Conservation (phyloP, 192 early-diverging fungal genomes). For the Dissophora globulifera region DNA sequence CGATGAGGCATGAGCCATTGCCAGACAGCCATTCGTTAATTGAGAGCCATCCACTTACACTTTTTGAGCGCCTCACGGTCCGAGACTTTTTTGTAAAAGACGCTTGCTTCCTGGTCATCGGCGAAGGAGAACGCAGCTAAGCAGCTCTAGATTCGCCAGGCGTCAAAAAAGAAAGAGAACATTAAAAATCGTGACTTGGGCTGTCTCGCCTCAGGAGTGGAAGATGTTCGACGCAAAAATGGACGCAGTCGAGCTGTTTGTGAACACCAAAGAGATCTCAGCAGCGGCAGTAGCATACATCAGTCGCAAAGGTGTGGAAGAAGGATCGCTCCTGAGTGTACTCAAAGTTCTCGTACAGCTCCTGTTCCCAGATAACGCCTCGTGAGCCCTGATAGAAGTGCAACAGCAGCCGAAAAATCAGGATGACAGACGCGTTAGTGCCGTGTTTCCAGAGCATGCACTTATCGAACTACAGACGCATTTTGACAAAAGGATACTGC, state of each 20-base stretch:
- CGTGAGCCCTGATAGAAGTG: constrained; percentile 54
- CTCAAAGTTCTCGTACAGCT: constrained; percentile 79
- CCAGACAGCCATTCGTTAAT: too few species aligned
- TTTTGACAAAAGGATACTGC: not conserved
- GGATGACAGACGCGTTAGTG: too few species aligned
- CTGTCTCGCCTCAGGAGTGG: constrained; percentile 1
- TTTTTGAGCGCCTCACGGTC: constrained; percentile 58
- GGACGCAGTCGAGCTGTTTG: too few species aligned
- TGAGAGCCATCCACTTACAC: constrained; percentile 37
- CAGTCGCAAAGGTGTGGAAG: constrained; percentile 78
- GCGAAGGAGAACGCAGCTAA: constrained; percentile 78
- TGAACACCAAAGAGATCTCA: too few species aligned
- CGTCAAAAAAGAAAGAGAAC: not conserved
- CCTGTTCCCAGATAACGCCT: constrained; percentile 84
- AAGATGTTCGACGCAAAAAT: too few species aligned
- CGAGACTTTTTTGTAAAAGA: constrained; percentile 72
- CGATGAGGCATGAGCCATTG: too few species aligned
- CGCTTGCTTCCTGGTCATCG: constrained; percentile 70
- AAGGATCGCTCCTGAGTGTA: constrained; percentile 69
- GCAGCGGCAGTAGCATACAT: constrained; percentile 61
- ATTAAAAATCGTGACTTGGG: not conserved
- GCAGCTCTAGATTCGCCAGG: constrained; percentile 62
- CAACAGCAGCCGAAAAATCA: too few species aligned
- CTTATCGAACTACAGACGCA: not conserved
- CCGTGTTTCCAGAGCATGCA: not conserved